Evolutionary conservation across 1,284 basidiomycete genomes (phyloP).

Genomic region (Schizopora paradoxa): DNA sequence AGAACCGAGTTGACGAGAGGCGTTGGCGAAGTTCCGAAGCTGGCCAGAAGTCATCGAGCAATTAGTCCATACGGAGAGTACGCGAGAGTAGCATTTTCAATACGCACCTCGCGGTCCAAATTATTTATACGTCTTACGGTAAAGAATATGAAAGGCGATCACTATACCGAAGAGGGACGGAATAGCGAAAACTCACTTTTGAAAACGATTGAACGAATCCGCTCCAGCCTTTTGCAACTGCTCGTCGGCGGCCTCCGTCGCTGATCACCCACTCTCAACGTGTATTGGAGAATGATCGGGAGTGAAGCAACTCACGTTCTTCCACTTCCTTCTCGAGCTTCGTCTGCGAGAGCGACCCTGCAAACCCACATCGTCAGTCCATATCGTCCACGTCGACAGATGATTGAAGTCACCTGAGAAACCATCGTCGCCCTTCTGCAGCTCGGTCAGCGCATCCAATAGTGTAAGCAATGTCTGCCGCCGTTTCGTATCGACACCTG

Average conservation of each 20-base stretch:
- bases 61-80: conserved; percentile 3
- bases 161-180: not conserved
- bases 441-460: conserved; percentile 55
- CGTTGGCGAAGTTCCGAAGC: conserved; percentile 68
- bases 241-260: conserved; percentile 57
- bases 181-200: conserved; percentile 38
- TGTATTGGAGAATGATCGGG: not conserved
- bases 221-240: conserved; percentile 59
- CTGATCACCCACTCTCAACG: not conserved
- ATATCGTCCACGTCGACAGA: conserved; percentile 2
- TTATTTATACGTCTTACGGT: conserved; percentile 55
- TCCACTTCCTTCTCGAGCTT: conserved; percentile 14
- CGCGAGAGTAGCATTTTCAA: conserved; percentile 3
- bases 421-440: conserved; percentile 46
- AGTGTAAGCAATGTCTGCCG: conserved; percentile 61
- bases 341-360: conserved; percentile 10
- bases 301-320: conserved; percentile 13
- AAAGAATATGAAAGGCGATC: too few relatives aligned
- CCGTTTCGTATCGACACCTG: conserved; percentile 28
- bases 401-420: conserved; percentile 32
- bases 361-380: not conserved
- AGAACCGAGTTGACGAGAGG: conserved; percentile 65
- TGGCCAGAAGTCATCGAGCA: conserved; percentile 24
- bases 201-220: conserved; percentile 55
- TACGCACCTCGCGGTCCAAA: conserved; percentile 56